A percentile compares a stretch with the other conserved stretches of the same genome.
These are phyloP conservation scores for Hanseniaspora taiwanica DNA, from an alignment of 805 yeast genomes.

Conservation along the genomic window DNA sequence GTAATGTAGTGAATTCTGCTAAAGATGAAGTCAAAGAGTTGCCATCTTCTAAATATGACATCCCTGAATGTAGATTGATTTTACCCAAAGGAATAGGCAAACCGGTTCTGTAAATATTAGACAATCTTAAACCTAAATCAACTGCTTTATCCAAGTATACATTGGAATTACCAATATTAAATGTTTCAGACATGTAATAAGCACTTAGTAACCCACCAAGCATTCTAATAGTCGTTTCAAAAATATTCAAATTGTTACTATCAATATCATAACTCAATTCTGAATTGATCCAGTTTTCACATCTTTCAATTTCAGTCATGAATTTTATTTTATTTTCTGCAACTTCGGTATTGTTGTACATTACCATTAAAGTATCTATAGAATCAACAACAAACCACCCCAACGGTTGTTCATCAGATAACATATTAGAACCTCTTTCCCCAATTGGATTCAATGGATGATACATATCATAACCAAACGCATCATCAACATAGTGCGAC, in stretches of 20 bases:
- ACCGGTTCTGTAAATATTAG: constrained; percentile 51
- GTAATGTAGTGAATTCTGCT: constrained; percentile 81
- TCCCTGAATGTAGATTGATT: constrained; percentile 54
- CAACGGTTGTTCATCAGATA: constrained; percentile 34
- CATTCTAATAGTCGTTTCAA: constrained; percentile 93
- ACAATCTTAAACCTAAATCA: constrained; percentile 59
- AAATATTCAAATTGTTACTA: constrained; percentile 55
- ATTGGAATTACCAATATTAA: constrained; percentile 25
- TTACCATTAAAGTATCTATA: constrained; percentile 66
- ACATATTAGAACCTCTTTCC: constrained; percentile 2
- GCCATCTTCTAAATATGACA: constrained; percentile 34
- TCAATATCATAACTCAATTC: constrained; percentile 61
- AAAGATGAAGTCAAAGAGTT: constrained; percentile 78
- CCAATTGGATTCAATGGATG: constrained; percentile 62
- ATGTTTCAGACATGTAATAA: constrained; percentile 17
- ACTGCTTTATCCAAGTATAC: constrained; percentile 65
- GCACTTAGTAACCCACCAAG: constrained; percentile 87
- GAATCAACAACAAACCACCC: constrained; percentile 93
- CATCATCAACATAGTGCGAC: constrained; percentile 60
- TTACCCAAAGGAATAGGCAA: constrained; percentile 59
- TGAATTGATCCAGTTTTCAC: constrained; percentile 61
- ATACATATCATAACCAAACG: constrained; percentile 77
- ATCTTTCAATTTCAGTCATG: constrained; percentile 45
- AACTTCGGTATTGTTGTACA: constrained; percentile 36
- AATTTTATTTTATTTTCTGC: constrained; percentile 14